Conservation (phyloP, 1,284 basidiomycete species). For the Vanrija pseudolonga region DNA sequence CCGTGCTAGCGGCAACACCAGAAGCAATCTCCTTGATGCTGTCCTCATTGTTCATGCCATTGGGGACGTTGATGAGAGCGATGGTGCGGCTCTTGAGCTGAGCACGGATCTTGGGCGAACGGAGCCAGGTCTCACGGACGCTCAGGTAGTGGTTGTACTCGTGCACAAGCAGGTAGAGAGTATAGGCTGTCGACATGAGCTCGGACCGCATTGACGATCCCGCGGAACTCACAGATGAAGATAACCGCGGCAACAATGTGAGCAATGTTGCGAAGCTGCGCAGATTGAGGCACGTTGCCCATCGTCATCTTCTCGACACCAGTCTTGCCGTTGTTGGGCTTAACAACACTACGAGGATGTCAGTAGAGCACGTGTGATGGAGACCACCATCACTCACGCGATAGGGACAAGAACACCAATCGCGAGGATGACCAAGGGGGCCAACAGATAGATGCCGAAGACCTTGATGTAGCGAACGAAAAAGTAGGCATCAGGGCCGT, state of each 20-base stretch:
- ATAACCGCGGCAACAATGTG: slow-evolving; percentile 69
- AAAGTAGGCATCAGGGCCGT: slow-evolving; percentile 91
- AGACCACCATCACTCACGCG: slow-evolving; percentile 24
- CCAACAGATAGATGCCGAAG: slow-evolving; percentile 60
- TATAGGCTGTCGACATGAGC: slow-evolving; percentile 59
- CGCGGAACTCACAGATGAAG: slow-evolving; percentile 62
- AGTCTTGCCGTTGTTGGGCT: slow-evolving; percentile 49
- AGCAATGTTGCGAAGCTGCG: slow-evolving; percentile 64
- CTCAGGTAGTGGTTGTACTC: slow-evolving; percentile 80
- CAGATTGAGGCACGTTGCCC: slow-evolving; percentile 64
- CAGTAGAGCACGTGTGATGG: neutral
- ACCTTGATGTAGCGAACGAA: slow-evolving; percentile 68
- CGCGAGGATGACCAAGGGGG: slow-evolving; percentile 65
- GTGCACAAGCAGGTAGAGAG: slow-evolving; percentile 71
- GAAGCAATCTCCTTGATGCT: slow-evolving; percentile 58
- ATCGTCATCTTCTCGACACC: slow-evolving; percentile 75
- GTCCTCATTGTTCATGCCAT: slow-evolving; percentile 59
- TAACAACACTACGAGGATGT: slow-evolving; percentile 1
- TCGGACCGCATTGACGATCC: neutral
- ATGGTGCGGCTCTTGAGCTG: slow-evolving; percentile 82
- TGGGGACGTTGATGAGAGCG: slow-evolving; percentile 83
- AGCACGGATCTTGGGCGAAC: slow-evolving; percentile 60
- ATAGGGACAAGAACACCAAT: slow-evolving; percentile 52
- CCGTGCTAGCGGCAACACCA: slow-evolving; percentile 23
- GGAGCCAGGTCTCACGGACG: slow-evolving; percentile 78